Evolutionary conservation across 306 rosid species (phyloP).

Genomic region (Inga oerstediana): DNA sequence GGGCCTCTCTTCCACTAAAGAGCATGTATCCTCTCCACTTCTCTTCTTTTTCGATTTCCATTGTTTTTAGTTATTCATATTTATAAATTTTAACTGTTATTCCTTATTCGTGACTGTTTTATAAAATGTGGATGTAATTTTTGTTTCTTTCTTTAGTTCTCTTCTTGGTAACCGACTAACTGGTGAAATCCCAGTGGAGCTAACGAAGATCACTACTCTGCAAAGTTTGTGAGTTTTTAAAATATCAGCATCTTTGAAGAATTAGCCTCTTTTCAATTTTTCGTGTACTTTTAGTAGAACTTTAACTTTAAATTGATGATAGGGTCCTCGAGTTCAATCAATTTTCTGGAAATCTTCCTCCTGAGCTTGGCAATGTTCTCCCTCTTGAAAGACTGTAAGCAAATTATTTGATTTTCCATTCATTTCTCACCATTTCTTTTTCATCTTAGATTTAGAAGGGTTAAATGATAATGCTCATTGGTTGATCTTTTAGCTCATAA

Average conservation of each 20-base stretch:
- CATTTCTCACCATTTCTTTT: background rate
- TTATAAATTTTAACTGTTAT: background rate
- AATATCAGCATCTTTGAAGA: background rate
- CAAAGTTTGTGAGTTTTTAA: constrained; percentile 57
- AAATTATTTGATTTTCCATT: background rate
- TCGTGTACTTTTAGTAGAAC: background rate
- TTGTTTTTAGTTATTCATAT: background rate
- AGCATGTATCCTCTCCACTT: constrained; percentile 43
- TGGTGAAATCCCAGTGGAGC: constrained; percentile 9
- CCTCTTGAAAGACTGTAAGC: constrained; percentile 62
- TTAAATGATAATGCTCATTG: background rate
- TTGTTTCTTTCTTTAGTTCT: constrained; percentile 42
- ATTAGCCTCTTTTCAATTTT: background rate
- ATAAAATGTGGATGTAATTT: background rate
- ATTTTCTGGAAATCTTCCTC: constrained; percentile 65
- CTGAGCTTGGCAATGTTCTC: constrained; percentile 59
- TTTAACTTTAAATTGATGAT: too few relatives aligned
- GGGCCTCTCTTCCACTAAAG: constrained; percentile 48
- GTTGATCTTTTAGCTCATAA: background rate
- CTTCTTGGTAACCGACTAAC: constrained; percentile 14
- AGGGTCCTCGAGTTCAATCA: constrained; percentile 64
- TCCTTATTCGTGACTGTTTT: background rate
- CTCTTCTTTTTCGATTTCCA: background rate
- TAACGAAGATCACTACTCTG: constrained; percentile 59
- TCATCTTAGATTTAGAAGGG: background rate